Evolutionary conservation across 179 eudicot genomes (phyloP).

Genomic region (Camellia oleifera): DNA sequence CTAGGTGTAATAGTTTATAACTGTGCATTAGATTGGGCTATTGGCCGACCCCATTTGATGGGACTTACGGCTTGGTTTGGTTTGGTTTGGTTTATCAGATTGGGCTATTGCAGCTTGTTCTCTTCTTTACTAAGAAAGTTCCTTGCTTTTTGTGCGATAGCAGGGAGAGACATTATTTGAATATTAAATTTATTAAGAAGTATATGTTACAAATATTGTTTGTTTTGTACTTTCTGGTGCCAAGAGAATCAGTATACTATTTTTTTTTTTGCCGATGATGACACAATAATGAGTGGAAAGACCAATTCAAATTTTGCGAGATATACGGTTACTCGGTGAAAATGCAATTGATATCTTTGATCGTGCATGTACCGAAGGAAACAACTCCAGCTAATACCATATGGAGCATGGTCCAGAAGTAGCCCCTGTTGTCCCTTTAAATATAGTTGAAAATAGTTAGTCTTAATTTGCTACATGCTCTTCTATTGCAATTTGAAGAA

Average conservation of each 20-base stretch:
- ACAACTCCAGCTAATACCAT: no score
- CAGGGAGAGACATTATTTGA: neutral
- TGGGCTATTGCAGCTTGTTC: neutral
- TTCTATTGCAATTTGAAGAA: no score
- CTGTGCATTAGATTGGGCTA: neutral
- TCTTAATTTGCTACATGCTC: no score
- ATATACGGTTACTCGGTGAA: neutral
- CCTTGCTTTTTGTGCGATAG: neutral
- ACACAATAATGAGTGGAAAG: neutral
- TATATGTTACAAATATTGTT: neutral
- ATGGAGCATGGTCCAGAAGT: no score
- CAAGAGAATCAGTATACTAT: neutral
- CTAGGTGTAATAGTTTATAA: neutral
- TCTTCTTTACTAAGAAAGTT: neutral
- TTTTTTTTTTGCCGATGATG: no score
- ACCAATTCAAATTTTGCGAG: neutral
- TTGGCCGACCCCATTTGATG: no score
- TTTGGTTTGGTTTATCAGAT: no score
- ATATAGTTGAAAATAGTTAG: no score
- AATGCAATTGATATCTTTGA: neutral
- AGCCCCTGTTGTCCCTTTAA: no score
- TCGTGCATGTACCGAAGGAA: no score
- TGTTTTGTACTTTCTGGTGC: neutral
- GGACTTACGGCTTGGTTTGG: no score
- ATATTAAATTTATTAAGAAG: neutral